Evolutionary conservation across 306 rosid genomes (phyloP).

Genomic region (Trifolium pratense): DNA sequence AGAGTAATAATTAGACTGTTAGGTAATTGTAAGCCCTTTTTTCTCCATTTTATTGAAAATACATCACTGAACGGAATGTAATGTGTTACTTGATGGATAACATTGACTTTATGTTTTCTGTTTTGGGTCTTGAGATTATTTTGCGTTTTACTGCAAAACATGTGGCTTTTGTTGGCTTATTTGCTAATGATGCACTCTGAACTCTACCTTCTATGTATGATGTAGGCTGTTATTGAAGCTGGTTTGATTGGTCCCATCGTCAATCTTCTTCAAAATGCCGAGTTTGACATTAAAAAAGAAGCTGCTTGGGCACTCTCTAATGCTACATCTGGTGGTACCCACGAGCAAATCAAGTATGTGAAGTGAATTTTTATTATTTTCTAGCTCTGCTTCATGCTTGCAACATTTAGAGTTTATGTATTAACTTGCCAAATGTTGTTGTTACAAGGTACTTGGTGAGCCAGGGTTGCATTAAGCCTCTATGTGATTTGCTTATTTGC

Average conservation of each 20-base stretch:
- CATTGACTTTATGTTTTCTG: not conserved
- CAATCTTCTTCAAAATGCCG: slow-evolving; percentile 90
- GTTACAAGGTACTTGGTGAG: slow-evolving; percentile 70
- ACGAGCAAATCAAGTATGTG: slow-evolving; percentile 80
- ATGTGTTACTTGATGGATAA: not conserved
- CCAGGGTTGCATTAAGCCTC: slow-evolving; percentile 84
- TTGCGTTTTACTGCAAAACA: slow-evolving; percentile 10
- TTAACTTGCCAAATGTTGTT: slow-evolving; percentile 32
- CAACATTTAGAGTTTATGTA: not conserved
- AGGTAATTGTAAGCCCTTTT: not conserved
- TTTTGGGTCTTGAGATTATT: slow-evolving; percentile 22
- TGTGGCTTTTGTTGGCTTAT: not conserved
- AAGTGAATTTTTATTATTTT: not conserved
- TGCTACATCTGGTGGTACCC: slow-evolving; percentile 93
- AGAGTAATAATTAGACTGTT: not conserved
- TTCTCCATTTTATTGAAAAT: not conserved
- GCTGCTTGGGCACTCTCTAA: slow-evolving; percentile 98
- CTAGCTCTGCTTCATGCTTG: not conserved
- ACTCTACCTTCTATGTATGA: slow-evolving; percentile 14
- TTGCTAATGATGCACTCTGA: not conserved
- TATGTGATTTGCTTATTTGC: slow-evolving; percentile 88
- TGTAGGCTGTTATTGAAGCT: slow-evolving; percentile 82
- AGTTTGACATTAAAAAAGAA: slow-evolving; percentile 94
- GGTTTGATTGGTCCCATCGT: slow-evolving; percentile 73
- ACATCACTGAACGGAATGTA: not conserved